Evolutionary conservation across 768 basidiomycete species (phyloP).

Genomic region (Tylopilus balloui): DNA sequence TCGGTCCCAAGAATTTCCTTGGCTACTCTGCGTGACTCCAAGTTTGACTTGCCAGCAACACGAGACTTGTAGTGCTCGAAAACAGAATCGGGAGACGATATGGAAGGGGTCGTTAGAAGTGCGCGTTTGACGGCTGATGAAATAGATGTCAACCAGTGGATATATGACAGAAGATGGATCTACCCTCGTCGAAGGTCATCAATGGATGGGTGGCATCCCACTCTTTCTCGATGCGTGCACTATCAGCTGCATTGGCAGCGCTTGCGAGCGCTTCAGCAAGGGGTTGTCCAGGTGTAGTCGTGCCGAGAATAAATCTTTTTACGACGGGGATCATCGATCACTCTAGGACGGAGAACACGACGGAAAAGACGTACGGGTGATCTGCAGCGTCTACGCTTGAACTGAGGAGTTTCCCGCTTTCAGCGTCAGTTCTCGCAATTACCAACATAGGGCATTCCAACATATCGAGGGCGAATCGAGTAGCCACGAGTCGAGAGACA

Average conservation of each 20-base stretch:
- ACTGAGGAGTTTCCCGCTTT: conserved; percentile 79
- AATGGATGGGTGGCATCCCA: conserved; percentile 70
- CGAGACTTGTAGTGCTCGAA: conserved; percentile 56
- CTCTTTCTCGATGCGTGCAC: conserved; percentile 67
- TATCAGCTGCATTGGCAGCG: conserved; percentile 61
- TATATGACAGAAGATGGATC: conserved; percentile 44
- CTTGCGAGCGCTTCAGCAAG: conserved; percentile 68
- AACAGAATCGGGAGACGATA: conserved; percentile 37
- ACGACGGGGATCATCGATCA: conserved; percentile 7
- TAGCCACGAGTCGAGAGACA: conserved; percentile 75
- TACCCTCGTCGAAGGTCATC: conserved; percentile 83
- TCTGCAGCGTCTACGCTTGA: conserved; percentile 80
- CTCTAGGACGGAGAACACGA: conserved; percentile 1
- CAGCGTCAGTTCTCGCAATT: conserved; percentile 90
- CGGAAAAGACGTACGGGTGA: conserved; percentile 43
- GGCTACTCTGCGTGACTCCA: conserved; percentile 69
- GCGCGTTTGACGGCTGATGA: conserved; percentile 23
- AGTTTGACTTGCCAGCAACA: conserved; percentile 62
- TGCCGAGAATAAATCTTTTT: conserved; percentile 62
- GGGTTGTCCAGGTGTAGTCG: conserved; percentile 42
- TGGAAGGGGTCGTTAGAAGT: conserved; percentile 16
- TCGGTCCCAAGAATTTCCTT: conserved; percentile 56
- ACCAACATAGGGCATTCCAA: conserved; percentile 83
- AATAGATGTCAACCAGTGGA: neutral
- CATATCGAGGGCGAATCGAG: conserved; percentile 89